Conservation (phyloP, 1,284 basidiomycete species). For the Irpex rosettiformis region DNA sequence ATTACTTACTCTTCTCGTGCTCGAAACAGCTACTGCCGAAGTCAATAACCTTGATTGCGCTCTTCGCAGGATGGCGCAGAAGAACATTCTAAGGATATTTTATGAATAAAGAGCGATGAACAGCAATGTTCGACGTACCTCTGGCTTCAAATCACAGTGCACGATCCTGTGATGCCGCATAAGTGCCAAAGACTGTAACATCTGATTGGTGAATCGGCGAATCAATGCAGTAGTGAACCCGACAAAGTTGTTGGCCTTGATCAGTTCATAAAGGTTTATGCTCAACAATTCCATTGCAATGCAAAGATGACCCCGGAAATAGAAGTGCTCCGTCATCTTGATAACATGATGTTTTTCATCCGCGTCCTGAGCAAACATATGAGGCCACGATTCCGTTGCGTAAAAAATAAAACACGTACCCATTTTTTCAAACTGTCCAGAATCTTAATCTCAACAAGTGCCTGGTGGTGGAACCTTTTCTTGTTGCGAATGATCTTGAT, state of each 20-base stretch:
- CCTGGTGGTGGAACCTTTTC: constrained; percentile 98
- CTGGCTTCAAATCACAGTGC: constrained; percentile 99
- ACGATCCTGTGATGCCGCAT: constrained; percentile 98
- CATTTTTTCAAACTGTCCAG: constrained; percentile 95
- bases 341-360: constrained; percentile 97
- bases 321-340: constrained; percentile 99
- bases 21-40: constrained; percentile 99
- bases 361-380: constrained; percentile 77
- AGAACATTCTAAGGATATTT: constrained; percentile 76
- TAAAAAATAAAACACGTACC: constrained; percentile 49
- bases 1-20: constrained; percentile 88
- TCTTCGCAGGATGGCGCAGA: constrained; percentile 91
- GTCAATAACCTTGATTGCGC: constrained; percentile 97
- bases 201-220: constrained; percentile 94
- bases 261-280: constrained; percentile 98
- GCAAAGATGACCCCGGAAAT: constrained; percentile 96
- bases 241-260: constrained; percentile 98
- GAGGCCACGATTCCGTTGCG: background rate
- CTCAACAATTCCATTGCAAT: constrained; percentile 98
- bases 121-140: constrained; percentile 49
- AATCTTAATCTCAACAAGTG: constrained; percentile 98
- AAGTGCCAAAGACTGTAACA: constrained; percentile 86
- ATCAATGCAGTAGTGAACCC: constrained; percentile 96
- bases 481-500: constrained; percentile 99
- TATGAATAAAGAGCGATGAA: constrained; percentile 1